Evolutionary conservation across 305 asterid genomes (phyloP), one percentile per base, ranked within the genome.

Genomic region (Nicotiana rustica): DNA sequence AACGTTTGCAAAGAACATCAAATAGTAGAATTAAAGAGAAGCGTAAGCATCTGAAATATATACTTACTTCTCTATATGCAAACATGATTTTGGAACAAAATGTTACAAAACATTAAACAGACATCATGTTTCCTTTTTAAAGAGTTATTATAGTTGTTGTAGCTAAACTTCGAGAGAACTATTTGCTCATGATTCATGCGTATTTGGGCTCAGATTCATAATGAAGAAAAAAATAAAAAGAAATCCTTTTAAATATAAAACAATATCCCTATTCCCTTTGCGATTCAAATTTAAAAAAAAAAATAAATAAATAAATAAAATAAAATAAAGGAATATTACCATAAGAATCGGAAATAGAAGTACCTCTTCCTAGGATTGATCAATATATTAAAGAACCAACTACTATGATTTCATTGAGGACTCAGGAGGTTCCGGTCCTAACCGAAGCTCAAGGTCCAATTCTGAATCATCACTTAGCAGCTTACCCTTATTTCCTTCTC

Each of bases 401-500:
- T 6, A 49, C 15, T 73, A 14, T 49, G 62, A 18, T 65, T 65
- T 65, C 14, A 25, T 5, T 25, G 69, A 65, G 8, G 38, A 64
- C 5, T 64, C n/a, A 0, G 67, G 14, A 7, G 90, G 90, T 79
- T 86, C 88, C 2, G 88, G 88, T 9, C 91, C 92, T 82, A 90
- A 80, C 21, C 92, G 89, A 29, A 88, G 92, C 25, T 90, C 92
- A 36, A 88, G 92, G 82, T 90, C 92, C n/a, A 89, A 52, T 31
- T 82, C 86, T 21, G 68, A 13, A 52, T 25, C 68, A 61, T 38
- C 71, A 25, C 15, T 49, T 10, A 85, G 13, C 9, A 21, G 56
- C 85, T 56, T 62, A 4, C 0, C 67, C 38, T 19, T 44, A 6
- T 14, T 67, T 33, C 73, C 75, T 67, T 67, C 44, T 66, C 14